phyloP scores from a whole-genome alignment of 441 rosid genomes.

The Eruca vesicaria region DNA sequence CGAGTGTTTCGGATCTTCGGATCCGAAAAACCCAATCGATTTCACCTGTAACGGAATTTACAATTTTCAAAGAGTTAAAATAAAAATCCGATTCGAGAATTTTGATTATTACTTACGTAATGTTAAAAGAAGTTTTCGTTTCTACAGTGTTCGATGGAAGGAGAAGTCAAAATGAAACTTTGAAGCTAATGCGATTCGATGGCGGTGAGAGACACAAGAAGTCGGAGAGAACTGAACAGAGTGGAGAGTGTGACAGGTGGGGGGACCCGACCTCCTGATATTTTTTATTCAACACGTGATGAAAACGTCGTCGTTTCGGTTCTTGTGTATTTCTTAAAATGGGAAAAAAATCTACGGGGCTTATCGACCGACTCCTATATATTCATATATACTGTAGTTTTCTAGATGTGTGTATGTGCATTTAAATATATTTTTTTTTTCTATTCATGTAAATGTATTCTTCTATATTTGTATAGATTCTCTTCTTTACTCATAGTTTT shows the following conservation, averaged over 20 bases:
- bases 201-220: conserved; percentile 31
- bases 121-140: neutral
- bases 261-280: neutral
- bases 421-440: no score
- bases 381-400: no score
- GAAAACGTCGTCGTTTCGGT: neutral
- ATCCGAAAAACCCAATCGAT: conserved; percentile 20
- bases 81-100: neutral
- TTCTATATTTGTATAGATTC: no score
- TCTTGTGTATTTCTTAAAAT: no score
- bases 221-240: conserved; percentile 10
- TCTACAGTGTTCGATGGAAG: neutral
- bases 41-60: no score
- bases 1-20: conserved; percentile 21
- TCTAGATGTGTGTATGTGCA: no score
- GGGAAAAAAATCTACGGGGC: no score
- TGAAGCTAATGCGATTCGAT: conserved; percentile 1
- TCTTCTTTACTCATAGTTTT: no score
- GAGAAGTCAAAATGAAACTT: conserved; percentile 29
- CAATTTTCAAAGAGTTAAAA: neutral
- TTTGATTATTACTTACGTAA: neutral
- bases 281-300: neutral
- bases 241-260: conserved; percentile 23
- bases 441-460: no score
- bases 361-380: no score